Percentiles rank a stretch among this genome's conserved stretches.
Conservation (phyloP, 331 rosid species). For the Acacia concinna region DNA sequence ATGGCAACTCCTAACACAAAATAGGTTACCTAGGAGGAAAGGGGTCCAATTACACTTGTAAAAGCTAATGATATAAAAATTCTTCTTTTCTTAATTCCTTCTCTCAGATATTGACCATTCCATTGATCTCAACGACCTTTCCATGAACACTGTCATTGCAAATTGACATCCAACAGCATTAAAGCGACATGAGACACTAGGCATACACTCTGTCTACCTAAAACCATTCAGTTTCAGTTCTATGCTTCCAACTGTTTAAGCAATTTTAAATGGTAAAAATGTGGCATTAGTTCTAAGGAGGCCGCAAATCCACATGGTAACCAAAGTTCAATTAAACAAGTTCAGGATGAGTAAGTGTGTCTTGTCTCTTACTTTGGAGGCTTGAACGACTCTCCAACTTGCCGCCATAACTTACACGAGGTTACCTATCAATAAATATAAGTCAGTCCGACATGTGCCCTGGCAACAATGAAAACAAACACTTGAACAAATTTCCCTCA, state of each 20-base stretch:
- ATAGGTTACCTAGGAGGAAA: neutral
- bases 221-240: neutral
- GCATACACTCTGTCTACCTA: neutral
- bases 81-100: neutral
- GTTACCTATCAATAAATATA: constrained; percentile 69
- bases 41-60: neutral
- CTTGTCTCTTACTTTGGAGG: constrained; percentile 87
- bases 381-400: constrained; percentile 98
- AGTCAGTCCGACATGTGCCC: constrained; percentile 25
- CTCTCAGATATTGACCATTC: neutral
- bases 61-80: neutral
- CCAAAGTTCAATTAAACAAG: neutral
- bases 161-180: constrained; percentile 23
- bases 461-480: constrained; percentile 25
- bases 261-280: neutral
- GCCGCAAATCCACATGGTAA: neutral
- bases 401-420: constrained; percentile 94
- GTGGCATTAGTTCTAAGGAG: neutral
- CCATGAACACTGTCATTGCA: constrained; percentile 15
- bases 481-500: constrained; percentile 18
- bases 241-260: neutral
- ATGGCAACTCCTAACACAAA: neutral
- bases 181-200: constrained; percentile 14
- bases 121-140: constrained; percentile 18
- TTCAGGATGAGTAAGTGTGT: constrained; percentile 8